Evolutionary conservation across 805 yeast species (phyloP), one percentile per base, ranked within the genome.

Genomic region (Nakazawaea pomicola): DNA sequence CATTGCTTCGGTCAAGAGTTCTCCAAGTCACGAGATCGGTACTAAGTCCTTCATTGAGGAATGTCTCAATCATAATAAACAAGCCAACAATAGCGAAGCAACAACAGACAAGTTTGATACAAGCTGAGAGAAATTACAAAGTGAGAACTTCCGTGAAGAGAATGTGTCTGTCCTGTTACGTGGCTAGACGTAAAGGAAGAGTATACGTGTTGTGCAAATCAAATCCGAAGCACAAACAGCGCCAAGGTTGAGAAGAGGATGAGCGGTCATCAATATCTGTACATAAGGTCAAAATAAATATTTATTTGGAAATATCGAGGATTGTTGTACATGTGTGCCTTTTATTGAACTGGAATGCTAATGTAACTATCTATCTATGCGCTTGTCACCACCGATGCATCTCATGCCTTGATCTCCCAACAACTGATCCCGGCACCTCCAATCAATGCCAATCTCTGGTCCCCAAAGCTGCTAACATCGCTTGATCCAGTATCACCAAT

Each of bases 141-240:
- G 95, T 89, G 34, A 80, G 91, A 62, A 80, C 97, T 4, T 77
- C 98, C 1, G 95, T 93, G 41, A 90, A 90, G 69, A 93, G 86
- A 69, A 83, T 87, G 64, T 93, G 99, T 62, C 72, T 82, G 29
- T 93, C 87, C 60, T 93, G 99, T 61, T 84, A 83, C 52, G 76
- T 87, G 64, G 96, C 93, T 9, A 83, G 95, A 64, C 83, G 98
- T 64, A 93, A 90, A 65, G 99, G 99, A 31, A 74, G 93, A 55
- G 91, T 90, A 10, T 88, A 87, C 50, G 95, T 93, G 29, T 82
- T 86, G 58, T 91, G 99, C 72, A 93, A 90, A 61, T 72, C 93
- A 36, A 87, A 90, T 60, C 88, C 89, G 48, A 88, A 87, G 60
- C 98, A 90, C 64, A 90, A 90, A 65, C 97, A 90, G 64, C 86